These are phyloP conservation scores for Periglandula ipomoeae DNA, from an alignment of 2,329 filamentous ascomycete species.

Conservation along the genomic window DNA sequence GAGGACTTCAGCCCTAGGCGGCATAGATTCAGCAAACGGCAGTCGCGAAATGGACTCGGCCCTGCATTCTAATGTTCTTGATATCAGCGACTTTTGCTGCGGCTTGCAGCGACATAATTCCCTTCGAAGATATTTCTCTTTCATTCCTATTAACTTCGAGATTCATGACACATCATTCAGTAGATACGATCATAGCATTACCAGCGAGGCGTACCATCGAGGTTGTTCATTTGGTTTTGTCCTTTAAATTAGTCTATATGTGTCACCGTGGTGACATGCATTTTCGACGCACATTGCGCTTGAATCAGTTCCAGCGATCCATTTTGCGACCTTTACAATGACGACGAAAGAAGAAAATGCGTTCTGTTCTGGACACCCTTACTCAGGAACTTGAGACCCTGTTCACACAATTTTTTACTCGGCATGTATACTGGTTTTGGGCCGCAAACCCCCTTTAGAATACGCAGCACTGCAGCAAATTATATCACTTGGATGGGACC, in stretches of 20 bases:
- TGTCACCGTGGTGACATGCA: background rate
- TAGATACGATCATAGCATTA: conserved; percentile 20
- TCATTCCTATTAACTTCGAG: background rate
- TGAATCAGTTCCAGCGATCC: too few relatives aligned
- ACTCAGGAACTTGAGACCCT: too few relatives aligned
- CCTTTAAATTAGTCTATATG: background rate
- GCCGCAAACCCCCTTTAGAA: too few relatives aligned
- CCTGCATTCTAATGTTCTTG: conserved; percentile 58
- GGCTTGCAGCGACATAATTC: background rate
- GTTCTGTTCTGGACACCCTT: too few relatives aligned
- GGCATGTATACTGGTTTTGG: too few relatives aligned
- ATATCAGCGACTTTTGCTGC: background rate
- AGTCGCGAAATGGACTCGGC: conserved; percentile 89
- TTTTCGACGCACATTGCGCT: background rate
- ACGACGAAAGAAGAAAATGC: too few relatives aligned
- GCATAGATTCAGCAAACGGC: conserved; percentile 78
- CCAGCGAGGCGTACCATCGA: conserved; percentile 24
- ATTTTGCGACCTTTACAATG: too few relatives aligned
- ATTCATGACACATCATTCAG: background rate
- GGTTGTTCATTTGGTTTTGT: conserved; percentile 17
- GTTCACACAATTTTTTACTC: too few relatives aligned
- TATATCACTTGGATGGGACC: too few relatives aligned
- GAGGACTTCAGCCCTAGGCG: conserved; percentile 45
- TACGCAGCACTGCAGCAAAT: too few relatives aligned
- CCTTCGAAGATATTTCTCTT: background rate